Base-by-base conservation (phyloP, 108 stramenopile genomes). In the Asterionellopsis glacialis region DNA sequence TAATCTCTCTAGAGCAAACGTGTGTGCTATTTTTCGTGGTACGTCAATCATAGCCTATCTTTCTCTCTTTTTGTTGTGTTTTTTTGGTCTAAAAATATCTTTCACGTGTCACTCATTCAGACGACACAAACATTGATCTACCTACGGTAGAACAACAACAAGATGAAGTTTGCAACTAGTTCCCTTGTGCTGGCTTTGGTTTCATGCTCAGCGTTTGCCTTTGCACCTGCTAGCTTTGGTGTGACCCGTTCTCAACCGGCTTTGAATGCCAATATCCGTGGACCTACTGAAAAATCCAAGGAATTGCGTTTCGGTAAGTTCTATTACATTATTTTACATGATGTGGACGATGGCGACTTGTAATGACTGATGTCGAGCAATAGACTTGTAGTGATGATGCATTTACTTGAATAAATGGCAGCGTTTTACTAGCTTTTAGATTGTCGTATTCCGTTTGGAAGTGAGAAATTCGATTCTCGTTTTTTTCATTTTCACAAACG, bases 231-330 rank as follows among this genome's bases (percentile, higher is more conserved):
- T 23, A 55, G 43, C 41, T 62, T 67, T 49, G 67, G 62, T 23
- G 54, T 71, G 3, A 23, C 50, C 51, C 16, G 13, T 26, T 19
- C 72, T 23, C 18, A 57, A 45, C 1, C 48, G 18, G 55, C 24
- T 63, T 56, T 81, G 52, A 54, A 62, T n/a, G 88, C 83, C 45
- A 79, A 95, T 57, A 91, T 91, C 53, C 82, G 90, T 40, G 68
- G 61, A 28, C 68, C 79, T 40, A 67, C 83, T 23, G 72, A 85
- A 40, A 87, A 87, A 66, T 45, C 79, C 48, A 55, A 88, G 18
- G 82, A 79, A 19, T 76, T 91, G 28, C 80, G 68, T 43, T 79
- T 67, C 49, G 77, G 63, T 45, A 28, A 2, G 54, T 55, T 16
- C 9, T 21, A 9, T 48, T 33, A 5, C 7, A 7, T 5, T 7